Conservation (phyloP, 768 basidiomycete genomes). For the Boletus patriciae region DNA sequence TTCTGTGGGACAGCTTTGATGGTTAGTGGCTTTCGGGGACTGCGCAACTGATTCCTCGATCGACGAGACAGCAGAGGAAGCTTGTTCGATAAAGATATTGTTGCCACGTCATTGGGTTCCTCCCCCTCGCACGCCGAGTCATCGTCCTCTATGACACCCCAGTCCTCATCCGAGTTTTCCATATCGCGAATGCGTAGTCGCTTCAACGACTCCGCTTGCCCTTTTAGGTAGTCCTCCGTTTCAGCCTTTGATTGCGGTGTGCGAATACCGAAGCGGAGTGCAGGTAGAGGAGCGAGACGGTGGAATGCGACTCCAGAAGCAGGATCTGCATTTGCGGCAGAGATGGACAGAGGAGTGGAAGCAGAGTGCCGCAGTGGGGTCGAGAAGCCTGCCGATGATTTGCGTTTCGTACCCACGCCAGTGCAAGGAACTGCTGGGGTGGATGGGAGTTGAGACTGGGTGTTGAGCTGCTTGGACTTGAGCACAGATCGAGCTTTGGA, state of each 20-base stretch:
- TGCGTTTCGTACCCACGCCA: constrained; percentile 64
- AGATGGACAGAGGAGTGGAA: constrained; percentile 40
- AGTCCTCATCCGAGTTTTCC: constrained; percentile 46
- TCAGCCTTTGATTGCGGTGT: constrained; percentile 38
- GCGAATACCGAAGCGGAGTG: constrained; percentile 30
- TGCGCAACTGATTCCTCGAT: constrained; percentile 30
- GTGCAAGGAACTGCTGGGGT: constrained; percentile 27
- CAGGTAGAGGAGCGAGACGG: constrained; percentile 35
- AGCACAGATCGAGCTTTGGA: constrained; percentile 44
- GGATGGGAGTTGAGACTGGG: constrained; percentile 5
- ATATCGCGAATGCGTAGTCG: constrained; percentile 60
- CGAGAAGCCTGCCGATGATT: constrained; percentile 51
- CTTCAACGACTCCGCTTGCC: constrained; percentile 66
- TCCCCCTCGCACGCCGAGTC: constrained; percentile 56
- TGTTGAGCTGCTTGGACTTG: constrained; percentile 33
- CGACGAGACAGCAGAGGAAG: constrained; percentile 25
- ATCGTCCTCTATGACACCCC: constrained; percentile 40
- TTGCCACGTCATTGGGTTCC: constrained; percentile 36
- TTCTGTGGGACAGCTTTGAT: constrained; percentile 35
- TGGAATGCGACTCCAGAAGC: constrained; percentile 37
- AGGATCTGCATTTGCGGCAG: constrained; percentile 34
- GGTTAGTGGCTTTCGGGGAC: constrained; percentile 28
- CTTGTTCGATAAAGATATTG: constrained; percentile 34
- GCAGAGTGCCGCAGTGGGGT: constrained; percentile 57
- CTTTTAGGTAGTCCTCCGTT: constrained; percentile 40